Percentiles rank a stretch among this genome's conserved stretches.
phyloP scores from a whole-genome alignment of 2,329 filamentous ascomycete species.

The Hypoxylon sp. region DNA sequence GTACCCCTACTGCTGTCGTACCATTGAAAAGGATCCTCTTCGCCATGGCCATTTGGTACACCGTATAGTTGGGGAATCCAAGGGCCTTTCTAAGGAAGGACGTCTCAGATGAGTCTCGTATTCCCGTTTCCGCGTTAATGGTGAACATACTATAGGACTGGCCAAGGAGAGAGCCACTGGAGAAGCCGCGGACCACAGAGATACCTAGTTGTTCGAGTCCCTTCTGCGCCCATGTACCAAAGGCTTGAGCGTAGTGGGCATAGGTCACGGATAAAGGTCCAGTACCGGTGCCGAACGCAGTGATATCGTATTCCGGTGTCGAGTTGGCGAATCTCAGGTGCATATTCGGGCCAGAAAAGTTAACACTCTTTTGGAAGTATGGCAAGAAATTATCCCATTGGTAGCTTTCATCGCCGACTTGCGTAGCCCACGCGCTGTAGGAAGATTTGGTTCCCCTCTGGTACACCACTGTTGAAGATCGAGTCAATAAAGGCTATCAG shows the following conservation, averaged over 20 bases:
- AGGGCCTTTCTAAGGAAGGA: slow-evolving; percentile 55
- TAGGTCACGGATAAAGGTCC: too few species aligned
- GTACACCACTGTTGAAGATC: too few species aligned
- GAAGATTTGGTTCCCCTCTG: too few species aligned
- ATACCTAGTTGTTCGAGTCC: too few species aligned
- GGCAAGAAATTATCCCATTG: slow-evolving; percentile 37
- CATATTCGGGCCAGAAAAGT: slow-evolving; percentile 35
- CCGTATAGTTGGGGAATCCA: slow-evolving; percentile 48
- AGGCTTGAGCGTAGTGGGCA: too few species aligned
- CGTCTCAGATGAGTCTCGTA: slow-evolving; percentile 57
- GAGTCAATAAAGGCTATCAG: too few species aligned
- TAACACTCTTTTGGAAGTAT: slow-evolving; percentile 41
- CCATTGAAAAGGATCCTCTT: slow-evolving; percentile 62
- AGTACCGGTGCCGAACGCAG: slow-evolving; percentile 47
- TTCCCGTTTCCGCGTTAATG: slow-evolving; percentile 50
- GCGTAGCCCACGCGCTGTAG: slow-evolving; percentile 43
- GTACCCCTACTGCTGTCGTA: slow-evolving; percentile 53
- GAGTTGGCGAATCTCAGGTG: slow-evolving; percentile 45
- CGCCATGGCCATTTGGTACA: slow-evolving; percentile 61
- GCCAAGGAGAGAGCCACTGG: too few species aligned
- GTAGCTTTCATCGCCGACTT: slow-evolving; percentile 38
- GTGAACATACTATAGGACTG: slow-evolving; percentile 52
- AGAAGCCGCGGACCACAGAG: too few species aligned
- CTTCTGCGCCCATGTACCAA: too few species aligned
- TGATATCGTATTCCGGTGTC: slow-evolving; percentile 43